Evolutionary conservation across 768 basidiomycete species (phyloP), one percentile per base, ranked within the genome.

Genomic region (Rhodotorula graminis): DNA sequence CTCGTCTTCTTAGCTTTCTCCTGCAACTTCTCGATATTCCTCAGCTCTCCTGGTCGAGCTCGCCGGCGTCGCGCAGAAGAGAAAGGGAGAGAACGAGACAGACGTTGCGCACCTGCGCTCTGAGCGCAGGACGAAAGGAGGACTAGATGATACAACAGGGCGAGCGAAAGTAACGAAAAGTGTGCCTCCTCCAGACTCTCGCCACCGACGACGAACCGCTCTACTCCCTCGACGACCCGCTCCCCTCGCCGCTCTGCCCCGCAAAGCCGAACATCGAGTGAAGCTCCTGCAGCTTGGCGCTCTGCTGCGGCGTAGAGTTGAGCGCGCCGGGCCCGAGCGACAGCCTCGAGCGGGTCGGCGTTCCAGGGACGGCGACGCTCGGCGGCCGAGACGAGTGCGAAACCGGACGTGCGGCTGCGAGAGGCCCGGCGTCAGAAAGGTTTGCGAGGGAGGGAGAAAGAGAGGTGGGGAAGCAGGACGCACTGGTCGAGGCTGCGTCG

Each of bases 181-280:
- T 9, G 23, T 14, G 25, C 50, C 50, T 49, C 47, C 21, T 49
- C 23, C 19, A 21, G 9, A 37, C 46, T 21, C 15, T 49, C 19
- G 7, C 19, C 15, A 3, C 7, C 10, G 27, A 14, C 16, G n/a
- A n/a, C n/a, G n/a, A n/a, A n/a, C 55, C 29, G 31, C 27, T 56
- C 29, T 55, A 56, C 29, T 56, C 55, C 55, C 12, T 31, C 31
- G 10, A 7, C 50, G 27, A 15, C 14, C 53, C 53, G 53, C 27
- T 52, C 27, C 5, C 27, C n/a, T 25, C 25, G 50, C 50, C 50
- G 12, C 9, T 25, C 50, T 55, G 53, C 9, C 53, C 53, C n/a
- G 27, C 53, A 18, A 61, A 42, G 11, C 60, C 60, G 18, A 61
- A 61, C 42, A 61, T 47, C 19, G 60, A 61, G 42, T 42, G 60